These are phyloP conservation scores for Zea luxurians DNA, from an alignment of 176 grass and related monocot genomes.

Conservation along the genomic window DNA sequence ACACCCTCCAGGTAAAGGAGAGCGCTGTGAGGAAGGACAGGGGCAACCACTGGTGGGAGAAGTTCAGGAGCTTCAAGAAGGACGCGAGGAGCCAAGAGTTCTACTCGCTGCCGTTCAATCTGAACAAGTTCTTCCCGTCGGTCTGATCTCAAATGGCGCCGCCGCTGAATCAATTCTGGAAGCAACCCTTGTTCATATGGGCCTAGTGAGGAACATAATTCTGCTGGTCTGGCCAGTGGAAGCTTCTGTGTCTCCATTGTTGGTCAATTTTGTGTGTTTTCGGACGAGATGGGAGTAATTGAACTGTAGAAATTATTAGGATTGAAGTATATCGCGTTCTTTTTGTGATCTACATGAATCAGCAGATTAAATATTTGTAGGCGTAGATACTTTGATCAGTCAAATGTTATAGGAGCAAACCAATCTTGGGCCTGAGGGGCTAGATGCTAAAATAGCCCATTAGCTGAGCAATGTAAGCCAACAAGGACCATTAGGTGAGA, in stretches of 20 bases:
- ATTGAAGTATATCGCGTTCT: not conserved
- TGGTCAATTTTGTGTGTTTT: constrained; percentile 45
- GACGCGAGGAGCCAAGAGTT: constrained; percentile 82
- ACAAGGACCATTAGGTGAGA: too few species aligned
- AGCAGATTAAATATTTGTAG: too few species aligned
- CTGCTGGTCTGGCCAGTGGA: constrained; percentile 26
- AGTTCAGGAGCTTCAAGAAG: constrained; percentile 67
- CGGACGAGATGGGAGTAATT: constrained; percentile 3
- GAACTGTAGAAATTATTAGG: constrained; percentile 19
- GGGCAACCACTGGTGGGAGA: constrained; percentile 85
- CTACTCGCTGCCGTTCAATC: constrained; percentile 76
- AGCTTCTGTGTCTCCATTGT: not conserved
- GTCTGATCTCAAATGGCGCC: constrained; percentile 24
- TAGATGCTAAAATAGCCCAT: too few species aligned
- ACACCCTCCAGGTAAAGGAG: constrained; percentile 52
- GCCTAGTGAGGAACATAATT: constrained; percentile 10
- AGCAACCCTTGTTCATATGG: constrained; percentile 13
- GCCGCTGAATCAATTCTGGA: not conserved
- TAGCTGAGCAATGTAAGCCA: too few species aligned
- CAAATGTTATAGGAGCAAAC: too few species aligned
- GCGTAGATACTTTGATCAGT: too few species aligned
- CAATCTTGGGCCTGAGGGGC: too few species aligned
- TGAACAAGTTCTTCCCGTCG: constrained; percentile 82
- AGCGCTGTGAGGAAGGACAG: constrained; percentile 63
- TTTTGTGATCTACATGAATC: not conserved